Percentiles rank a stretch among this genome's conserved stretches.
Evolutionary conservation across 2,329 filamentous ascomycete genomes (phyloP).

Genomic region (Phaeosphaeria sp.): DNA sequence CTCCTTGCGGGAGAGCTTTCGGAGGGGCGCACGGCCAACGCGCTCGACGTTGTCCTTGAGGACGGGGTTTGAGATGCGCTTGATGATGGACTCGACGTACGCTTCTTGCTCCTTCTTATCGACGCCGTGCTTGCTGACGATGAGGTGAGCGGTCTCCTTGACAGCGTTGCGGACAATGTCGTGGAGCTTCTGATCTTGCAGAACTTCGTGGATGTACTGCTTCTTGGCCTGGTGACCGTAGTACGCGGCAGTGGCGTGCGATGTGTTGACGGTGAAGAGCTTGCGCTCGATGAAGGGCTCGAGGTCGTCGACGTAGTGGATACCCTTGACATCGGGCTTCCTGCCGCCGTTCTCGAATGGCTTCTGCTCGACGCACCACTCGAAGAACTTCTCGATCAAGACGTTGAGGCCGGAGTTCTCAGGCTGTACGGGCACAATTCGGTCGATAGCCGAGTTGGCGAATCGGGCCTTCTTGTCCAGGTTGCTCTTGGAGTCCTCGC

Average conservation of each 20-base stretch:
- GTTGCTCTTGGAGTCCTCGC: slow-evolving; percentile 68
- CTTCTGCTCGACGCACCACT: slow-evolving; percentile 93
- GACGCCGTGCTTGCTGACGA: slow-evolving; percentile 87
- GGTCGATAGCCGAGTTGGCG: slow-evolving; percentile 97
- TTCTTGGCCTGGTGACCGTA: slow-evolving; percentile 88
- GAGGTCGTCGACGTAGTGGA: slow-evolving; percentile 92
- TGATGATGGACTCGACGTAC: slow-evolving; percentile 92
- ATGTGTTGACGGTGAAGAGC: slow-evolving; percentile 98
- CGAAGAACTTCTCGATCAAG: slow-evolving; percentile 97
- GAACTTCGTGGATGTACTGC: slow-evolving; percentile 86
- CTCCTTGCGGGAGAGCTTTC: slow-evolving; percentile 94
- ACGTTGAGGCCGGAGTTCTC: slow-evolving; percentile 82
- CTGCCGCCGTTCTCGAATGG: slow-evolving; percentile 75
- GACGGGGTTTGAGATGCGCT: slow-evolving; percentile 90
- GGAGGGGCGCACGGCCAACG: slow-evolving; percentile 90
- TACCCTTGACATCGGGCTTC: slow-evolving; percentile 79
- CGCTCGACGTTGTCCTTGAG: slow-evolving; percentile 93
- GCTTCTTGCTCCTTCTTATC: slow-evolving; percentile 74
- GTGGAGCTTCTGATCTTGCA: slow-evolving; percentile 81
- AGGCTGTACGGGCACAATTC: slow-evolving; percentile 93
- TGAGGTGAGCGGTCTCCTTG: slow-evolving; percentile 83
- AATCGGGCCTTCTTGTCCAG: slow-evolving; percentile 81
- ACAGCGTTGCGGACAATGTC: slow-evolving; percentile 80
- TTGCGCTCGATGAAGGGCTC: slow-evolving; percentile 98
- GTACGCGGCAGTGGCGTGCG: slow-evolving; percentile 95